Evolutionary conservation across 768 basidiomycete species (phyloP).

Genomic region (Rhodocollybia butyracea): DNA sequence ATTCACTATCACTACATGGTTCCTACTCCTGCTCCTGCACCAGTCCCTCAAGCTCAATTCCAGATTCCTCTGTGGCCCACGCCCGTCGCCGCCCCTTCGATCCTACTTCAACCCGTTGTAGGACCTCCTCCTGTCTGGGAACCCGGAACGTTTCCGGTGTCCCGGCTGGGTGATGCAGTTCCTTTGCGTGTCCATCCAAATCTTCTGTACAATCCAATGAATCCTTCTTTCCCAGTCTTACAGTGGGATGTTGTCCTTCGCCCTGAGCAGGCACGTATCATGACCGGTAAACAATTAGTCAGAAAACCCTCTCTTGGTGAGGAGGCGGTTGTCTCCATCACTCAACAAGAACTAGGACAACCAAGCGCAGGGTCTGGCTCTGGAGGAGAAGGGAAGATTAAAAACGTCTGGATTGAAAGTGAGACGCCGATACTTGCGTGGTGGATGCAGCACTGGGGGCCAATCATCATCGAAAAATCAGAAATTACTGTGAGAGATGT

Average conservation of each 20-base stretch:
- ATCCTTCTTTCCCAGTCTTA: slow-evolving; percentile 29
- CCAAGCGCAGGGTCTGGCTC: not conserved
- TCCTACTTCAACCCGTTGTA: too few relatives aligned
- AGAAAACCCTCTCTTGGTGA: slow-evolving; percentile 27
- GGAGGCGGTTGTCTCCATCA: slow-evolving; percentile 28
- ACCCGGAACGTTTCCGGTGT: not conserved
- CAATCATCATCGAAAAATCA: slow-evolving; percentile 37
- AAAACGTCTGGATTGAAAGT: slow-evolving; percentile 33
- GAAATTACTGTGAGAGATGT: slow-evolving; percentile 41
- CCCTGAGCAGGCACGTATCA: slow-evolving; percentile 31
- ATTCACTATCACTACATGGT: not conserved
- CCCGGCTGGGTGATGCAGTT: not conserved
- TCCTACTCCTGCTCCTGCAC: not conserved
- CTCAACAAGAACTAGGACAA: not conserved
- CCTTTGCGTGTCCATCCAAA: slow-evolving; percentile 22
- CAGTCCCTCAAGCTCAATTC: not conserved
- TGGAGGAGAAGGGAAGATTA: not conserved
- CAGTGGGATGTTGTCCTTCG: slow-evolving; percentile 42
- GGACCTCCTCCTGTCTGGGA: not conserved
- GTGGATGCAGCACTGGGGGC: slow-evolving; percentile 50
- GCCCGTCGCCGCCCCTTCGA: not conserved
- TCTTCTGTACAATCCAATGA: slow-evolving; percentile 36
- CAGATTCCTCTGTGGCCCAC: too few relatives aligned
- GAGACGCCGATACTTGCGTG: slow-evolving; percentile 34
- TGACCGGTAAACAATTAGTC: slow-evolving; percentile 25